Evolutionary conservation across 176 grass and related monocot species (phyloP).

Genomic region (Carex parvula): DNA sequence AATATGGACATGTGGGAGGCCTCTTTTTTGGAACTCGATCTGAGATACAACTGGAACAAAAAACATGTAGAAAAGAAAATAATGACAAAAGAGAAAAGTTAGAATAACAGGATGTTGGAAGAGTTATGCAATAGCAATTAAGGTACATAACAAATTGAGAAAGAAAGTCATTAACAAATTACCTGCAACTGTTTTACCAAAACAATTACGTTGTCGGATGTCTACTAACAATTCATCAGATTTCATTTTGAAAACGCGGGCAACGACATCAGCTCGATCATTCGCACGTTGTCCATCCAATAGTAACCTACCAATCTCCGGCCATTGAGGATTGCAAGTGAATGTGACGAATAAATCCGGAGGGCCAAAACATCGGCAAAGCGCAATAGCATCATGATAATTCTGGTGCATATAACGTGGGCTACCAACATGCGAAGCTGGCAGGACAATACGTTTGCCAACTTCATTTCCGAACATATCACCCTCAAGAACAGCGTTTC

Average conservation of each 20-base stretch:
- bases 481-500: slow-evolving; percentile 26
- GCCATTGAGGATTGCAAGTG: slow-evolving; percentile 31
- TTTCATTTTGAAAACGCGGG: slow-evolving; percentile 27
- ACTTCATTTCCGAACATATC: slow-evolving; percentile 7
- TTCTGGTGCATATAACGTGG: slow-evolving; percentile 26
- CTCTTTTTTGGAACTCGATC: slow-evolving; percentile 1
- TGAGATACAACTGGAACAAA: neutral
- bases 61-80: neutral
- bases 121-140: no score
- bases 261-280: slow-evolving; percentile 14
- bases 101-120: neutral
- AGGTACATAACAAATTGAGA: no score
- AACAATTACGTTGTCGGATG: neutral
- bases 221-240: neutral
- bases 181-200: slow-evolving; percentile 10
- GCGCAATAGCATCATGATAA: slow-evolving; percentile 37
- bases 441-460: slow-evolving; percentile 26
- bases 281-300: neutral
- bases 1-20: neutral
- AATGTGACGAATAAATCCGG: slow-evolving; percentile 34
- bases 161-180: neutral
- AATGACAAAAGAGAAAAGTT: neutral
- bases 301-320: slow-evolving; percentile 15
- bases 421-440: slow-evolving; percentile 16
- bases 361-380: slow-evolving; percentile 1